A percentile compares a stretch with the other conserved stretches of the same genome.
phyloP scores from a whole-genome alignment of 73 alveolate species.

The Breviolum minutum region DNA sequence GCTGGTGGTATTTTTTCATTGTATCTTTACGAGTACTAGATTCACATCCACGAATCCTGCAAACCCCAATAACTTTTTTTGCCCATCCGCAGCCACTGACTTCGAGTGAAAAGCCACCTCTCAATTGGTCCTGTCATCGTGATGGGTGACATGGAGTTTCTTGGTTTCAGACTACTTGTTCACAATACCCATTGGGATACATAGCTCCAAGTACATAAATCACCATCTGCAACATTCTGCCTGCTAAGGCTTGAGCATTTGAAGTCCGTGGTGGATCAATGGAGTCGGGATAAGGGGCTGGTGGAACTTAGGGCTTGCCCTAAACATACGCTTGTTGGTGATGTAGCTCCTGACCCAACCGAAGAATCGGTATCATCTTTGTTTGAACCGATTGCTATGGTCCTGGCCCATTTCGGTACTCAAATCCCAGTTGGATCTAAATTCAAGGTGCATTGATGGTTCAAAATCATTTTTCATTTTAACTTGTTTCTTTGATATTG shows the following conservation, averaged over 20 bases:
- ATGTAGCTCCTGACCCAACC: not conserved
- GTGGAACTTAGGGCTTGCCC: not conserved
- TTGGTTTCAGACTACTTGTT: not conserved
- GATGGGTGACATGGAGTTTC: not conserved
- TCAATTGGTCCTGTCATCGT: too few relatives aligned
- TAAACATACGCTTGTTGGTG: not conserved
- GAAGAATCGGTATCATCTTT: not conserved
- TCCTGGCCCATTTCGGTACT: slow-evolving; percentile 3
- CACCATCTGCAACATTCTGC: not conserved
- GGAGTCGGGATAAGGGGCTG: not conserved
- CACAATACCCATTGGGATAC: not conserved
- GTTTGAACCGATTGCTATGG: not conserved
- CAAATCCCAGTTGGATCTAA: not conserved
- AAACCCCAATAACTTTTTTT: too few relatives aligned
- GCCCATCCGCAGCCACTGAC: too few relatives aligned
- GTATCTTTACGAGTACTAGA: too few relatives aligned
- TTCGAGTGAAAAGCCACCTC: too few relatives aligned
- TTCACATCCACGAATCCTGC: too few relatives aligned
- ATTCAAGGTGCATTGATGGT: not conserved
- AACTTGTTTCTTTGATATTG: not conserved
- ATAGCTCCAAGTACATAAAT: not conserved
- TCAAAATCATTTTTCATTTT: not conserved
- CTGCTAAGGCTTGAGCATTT: not conserved
- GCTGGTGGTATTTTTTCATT: too few relatives aligned
- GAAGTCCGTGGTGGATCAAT: slow-evolving; percentile 8